Evolutionary conservation across 148 eudicot genomes (phyloP), one percentile per base, ranked within the genome.

Genomic region (Bassia scoparia): DNA sequence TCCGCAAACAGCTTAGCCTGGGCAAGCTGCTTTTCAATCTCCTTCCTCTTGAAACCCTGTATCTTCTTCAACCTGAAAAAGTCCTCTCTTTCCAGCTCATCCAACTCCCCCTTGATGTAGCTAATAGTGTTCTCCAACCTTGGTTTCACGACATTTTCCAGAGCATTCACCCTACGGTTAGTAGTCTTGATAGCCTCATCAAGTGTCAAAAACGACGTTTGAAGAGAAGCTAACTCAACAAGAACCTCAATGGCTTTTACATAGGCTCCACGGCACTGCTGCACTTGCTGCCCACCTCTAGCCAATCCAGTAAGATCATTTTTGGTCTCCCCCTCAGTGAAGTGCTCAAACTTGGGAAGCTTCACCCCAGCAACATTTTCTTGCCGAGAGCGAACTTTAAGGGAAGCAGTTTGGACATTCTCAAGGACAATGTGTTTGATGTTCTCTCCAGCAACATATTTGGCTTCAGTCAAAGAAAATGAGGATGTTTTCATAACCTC

Each of bases 131-230:
- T 92, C 53, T 92, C 97, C 74, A 92, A 46, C 61, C 83, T 83
- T 2, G 93, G 97, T 80, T 89, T 92, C 76, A 91, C 97, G 66
- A 91, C 97, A 48, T 86, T 91, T 83, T 89, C 96, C 75, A 88
- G 58, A 46, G 96, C 96, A 69, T 92, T 89, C 72, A 92, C 97
- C 83, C 96, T 89, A 44, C 96, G 88, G 54, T 89, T 92, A 24
- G 97, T 92, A 27, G 93, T 92, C 83, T 92, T 92, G 70, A 92
- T 92, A 35, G 97, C 97, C 38, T 86, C 96, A 67, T 92, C 97
- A 9, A 89, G 93, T 33, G 97, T 92, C 86, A 92, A 81, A 78
- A 92, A 92, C 11, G 97, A 92, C 18, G 96, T 89, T 75, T 89
- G 93, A 24, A 89, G 93, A 65, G 97, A 89, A 63, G 97, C 96